Percentiles rank a stretch among this genome's conserved stretches.
Conservation (phyloP, 441 rosid species). For the Populus hybrid region DNA sequence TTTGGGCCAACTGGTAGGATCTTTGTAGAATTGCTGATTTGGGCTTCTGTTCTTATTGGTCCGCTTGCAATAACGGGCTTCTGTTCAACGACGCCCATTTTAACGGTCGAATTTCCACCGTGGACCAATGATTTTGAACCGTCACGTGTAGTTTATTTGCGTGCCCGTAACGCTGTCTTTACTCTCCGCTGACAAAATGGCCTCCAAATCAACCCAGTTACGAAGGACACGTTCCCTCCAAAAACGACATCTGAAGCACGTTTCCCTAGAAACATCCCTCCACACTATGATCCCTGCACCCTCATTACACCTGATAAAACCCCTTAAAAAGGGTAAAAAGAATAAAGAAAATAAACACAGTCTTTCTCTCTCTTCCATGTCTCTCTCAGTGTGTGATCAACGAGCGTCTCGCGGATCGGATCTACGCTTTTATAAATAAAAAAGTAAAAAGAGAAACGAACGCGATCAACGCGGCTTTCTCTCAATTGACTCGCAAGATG, state of each 20-base stretch:
- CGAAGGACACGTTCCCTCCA: not conserved
- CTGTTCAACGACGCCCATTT: not conserved
- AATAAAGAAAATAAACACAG: conserved; percentile 14
- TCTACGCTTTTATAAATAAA: conserved; percentile 34
- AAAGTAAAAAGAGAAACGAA: not conserved
- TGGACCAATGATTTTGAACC: not conserved
- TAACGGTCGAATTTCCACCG: not conserved
- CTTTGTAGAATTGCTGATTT: not conserved
- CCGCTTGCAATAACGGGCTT: no score
- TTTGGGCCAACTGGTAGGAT: not conserved
- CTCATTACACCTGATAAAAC: conserved; percentile 25
- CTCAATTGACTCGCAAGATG: not conserved
- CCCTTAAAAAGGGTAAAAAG: conserved; percentile 3
- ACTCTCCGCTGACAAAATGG: not conserved
- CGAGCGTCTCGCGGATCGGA: conserved; percentile 65
- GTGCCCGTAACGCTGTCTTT: not conserved
- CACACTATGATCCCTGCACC: conserved; percentile 14
- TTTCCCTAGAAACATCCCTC: conserved; percentile 1
- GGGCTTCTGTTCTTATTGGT: no score
- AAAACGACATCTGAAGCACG: conserved; percentile 30
- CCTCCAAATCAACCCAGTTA: not conserved
- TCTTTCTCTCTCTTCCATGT: conserved; percentile 11
- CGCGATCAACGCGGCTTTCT: conserved; percentile 27
- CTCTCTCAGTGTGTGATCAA: conserved; percentile 25
- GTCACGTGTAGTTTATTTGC: not conserved